Conservation (phyloP, 23 red algal genomes). For the Chondrus crispus region DNA sequence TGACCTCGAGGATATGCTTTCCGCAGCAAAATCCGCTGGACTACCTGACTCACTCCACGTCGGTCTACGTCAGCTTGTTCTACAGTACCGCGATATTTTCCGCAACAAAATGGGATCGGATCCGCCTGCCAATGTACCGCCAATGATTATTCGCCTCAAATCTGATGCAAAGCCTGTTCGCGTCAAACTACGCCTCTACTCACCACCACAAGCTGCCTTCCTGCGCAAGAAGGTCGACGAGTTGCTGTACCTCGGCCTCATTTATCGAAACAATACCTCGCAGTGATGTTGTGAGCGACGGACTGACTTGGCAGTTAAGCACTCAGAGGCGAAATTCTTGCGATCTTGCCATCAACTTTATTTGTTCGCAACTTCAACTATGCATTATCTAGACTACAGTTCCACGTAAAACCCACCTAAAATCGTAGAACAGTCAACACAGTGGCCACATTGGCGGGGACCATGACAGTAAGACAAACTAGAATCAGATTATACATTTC, state of each 20-base stretch:
- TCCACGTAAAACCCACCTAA: too few relatives aligned
- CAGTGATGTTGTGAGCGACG: too few relatives aligned
- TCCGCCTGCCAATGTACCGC: background rate
- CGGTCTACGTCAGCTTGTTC: background rate
- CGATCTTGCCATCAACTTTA: too few relatives aligned
- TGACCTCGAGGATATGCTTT: too few relatives aligned
- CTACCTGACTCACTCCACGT: background rate
- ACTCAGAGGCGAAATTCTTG: too few relatives aligned
- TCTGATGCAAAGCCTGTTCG: background rate
- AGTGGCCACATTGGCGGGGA: too few relatives aligned
- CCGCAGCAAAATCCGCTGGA: background rate
- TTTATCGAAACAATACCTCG: background rate
- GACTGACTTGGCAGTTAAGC: too few relatives aligned
- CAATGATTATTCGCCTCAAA: background rate
- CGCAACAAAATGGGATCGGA: slow-evolving; percentile 12
- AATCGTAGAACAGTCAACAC: too few relatives aligned
- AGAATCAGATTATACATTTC: too few relatives aligned
- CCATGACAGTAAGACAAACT: too few relatives aligned
- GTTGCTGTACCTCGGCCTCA: background rate
- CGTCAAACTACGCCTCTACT: background rate
- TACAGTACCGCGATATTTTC: slow-evolving; percentile 18
- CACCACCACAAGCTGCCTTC: background rate
- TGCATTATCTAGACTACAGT: too few relatives aligned
- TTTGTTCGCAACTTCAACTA: too few relatives aligned
- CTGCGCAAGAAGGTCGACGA: background rate